A percentile compares a stretch with the other conserved stretches of the same genome.
Conservation (phyloP, 1,139 yeast genomes). For the Yamadazyma sp. region DNA sequence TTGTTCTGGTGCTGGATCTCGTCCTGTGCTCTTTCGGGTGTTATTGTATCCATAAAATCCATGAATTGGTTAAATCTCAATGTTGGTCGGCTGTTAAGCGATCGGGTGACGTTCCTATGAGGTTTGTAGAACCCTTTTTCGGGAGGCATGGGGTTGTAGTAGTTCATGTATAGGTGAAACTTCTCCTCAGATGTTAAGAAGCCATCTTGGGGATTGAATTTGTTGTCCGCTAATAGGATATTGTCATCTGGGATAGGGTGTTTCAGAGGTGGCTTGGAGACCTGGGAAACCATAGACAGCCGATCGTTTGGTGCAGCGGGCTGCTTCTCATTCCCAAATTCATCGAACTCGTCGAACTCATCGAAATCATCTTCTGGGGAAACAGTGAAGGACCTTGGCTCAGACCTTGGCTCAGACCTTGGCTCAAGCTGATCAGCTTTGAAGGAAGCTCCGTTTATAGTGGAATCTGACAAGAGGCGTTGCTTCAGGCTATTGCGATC, state of each 20-base stretch:
- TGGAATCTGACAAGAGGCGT: too few relatives aligned
- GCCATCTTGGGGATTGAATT: conserved; percentile 25
- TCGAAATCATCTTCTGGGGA: conserved; percentile 2
- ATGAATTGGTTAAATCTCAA: conserved; percentile 5
- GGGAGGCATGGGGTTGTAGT: conserved; percentile 15
- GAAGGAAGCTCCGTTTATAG: not conserved
- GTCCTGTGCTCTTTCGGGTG: conserved; percentile 2
- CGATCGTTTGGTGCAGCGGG: not conserved
- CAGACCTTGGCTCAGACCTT: not conserved
- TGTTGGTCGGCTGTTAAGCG: conserved; percentile 3
- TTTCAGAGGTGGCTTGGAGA: too few relatives aligned
- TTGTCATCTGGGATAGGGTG: too few relatives aligned
- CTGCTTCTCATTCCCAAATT: conserved; percentile 2
- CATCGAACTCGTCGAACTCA: conserved; percentile 6
- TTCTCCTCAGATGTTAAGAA: conserved; percentile 27
- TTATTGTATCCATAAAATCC: conserved; percentile 2
- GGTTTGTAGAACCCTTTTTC: conserved; percentile 25
- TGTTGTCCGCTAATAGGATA: conserved; percentile 9
- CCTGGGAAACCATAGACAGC: not conserved
- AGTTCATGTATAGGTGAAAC: conserved; percentile 33
- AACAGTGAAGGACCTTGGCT: not conserved
- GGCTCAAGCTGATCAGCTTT: conserved; percentile 1
- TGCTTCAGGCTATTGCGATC: too few relatives aligned
- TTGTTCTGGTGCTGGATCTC: not conserved
- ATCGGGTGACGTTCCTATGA: conserved; percentile 7